Evolutionary conservation across 345 rosid genomes (phyloP).

Genomic region (Tarenaya hassleriana): DNA sequence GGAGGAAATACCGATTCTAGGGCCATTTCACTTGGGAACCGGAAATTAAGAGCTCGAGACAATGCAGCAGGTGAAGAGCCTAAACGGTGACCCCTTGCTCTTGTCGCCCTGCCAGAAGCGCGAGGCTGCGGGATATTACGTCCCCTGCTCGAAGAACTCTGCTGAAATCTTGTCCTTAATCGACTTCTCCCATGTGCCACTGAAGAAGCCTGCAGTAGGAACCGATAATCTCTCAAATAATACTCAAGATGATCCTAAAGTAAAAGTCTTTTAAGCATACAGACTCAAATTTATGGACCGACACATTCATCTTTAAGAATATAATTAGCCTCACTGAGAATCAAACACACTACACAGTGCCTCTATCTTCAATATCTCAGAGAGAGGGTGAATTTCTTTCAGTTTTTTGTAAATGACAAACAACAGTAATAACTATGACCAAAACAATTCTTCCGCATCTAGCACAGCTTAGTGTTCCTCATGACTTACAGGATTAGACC

Average conservation of each 20-base stretch:
- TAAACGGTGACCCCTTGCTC: conserved; percentile 40
- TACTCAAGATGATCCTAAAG: conserved; percentile 10
- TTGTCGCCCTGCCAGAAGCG: conserved; percentile 36
- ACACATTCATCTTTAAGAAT: conserved; percentile 1
- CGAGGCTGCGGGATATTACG: conserved; percentile 35
- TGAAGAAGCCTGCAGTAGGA: conserved; percentile 23
- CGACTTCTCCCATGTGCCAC: conserved; percentile 33
- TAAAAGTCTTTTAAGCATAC: conserved; percentile 1
- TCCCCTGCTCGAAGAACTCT: conserved; percentile 46
- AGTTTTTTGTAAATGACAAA: no score
- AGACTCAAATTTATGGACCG: not conserved
- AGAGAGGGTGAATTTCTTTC: no score
- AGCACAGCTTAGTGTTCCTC: conserved; percentile 3
- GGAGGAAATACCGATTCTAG: conserved; percentile 60
- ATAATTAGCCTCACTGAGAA: conserved; percentile 7
- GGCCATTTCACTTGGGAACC: conserved; percentile 62
- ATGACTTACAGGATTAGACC: conserved; percentile 37
- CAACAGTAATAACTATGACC: no score
- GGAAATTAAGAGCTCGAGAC: conserved; percentile 43
- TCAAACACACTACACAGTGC: no score
- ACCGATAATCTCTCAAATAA: not conserved
- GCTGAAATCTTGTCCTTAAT: conserved; percentile 34
- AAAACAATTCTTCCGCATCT: not conserved
- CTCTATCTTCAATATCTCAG: no score
- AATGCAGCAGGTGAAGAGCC: conserved; percentile 35